phyloP scores from a whole-genome alignment of 2,329 filamentous ascomycete species.

The Septoria petroselini region DNA sequence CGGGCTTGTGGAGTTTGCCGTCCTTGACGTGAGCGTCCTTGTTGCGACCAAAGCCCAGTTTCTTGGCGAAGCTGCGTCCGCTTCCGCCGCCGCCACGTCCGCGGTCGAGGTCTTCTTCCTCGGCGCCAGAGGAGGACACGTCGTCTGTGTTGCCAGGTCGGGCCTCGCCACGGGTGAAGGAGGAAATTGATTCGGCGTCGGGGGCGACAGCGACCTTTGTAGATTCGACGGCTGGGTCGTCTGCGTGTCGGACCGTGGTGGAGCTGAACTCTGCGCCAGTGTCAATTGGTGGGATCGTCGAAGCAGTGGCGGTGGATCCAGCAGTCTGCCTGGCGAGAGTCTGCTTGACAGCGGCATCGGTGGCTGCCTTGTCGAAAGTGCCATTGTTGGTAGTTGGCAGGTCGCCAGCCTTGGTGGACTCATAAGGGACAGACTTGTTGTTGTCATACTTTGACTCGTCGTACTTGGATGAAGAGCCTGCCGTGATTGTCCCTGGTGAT shows the following conservation, averaged over 20 bases:
- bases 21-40: conserved; percentile 21
- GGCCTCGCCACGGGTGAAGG: conserved; percentile 26
- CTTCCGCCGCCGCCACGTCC: conserved; percentile 35
- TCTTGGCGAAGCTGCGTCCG: conserved; percentile 34
- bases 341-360: conserved; percentile 11
- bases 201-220: conserved; percentile 15
- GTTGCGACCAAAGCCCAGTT: conserved; percentile 26
- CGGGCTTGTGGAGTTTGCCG: conserved; percentile 7
- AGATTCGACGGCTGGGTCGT: conserved; percentile 20
- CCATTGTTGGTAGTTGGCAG: conserved; percentile 16
- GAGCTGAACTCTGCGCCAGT: conserved; percentile 16
- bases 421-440: conserved; percentile 16
- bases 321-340: background rate
- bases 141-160: conserved; percentile 24
- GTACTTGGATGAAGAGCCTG: conserved; percentile 7
- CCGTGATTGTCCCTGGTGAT: conserved; percentile 15
- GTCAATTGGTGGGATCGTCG: conserved; percentile 18
- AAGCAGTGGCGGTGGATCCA: background rate
- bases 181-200: conserved; percentile 26
- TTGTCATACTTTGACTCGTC: conserved; percentile 11
- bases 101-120: conserved; percentile 32
- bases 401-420: conserved; percentile 18
- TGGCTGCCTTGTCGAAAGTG: conserved; percentile 12
- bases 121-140: conserved; percentile 33
- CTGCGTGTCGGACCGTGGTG: conserved; percentile 17